A percentile compares a stretch with the other conserved stretches of the same genome.
Evolutionary conservation across 2,329 filamentous ascomycete genomes (phyloP).

Genomic region (Dactylellina parvicollis): DNA sequence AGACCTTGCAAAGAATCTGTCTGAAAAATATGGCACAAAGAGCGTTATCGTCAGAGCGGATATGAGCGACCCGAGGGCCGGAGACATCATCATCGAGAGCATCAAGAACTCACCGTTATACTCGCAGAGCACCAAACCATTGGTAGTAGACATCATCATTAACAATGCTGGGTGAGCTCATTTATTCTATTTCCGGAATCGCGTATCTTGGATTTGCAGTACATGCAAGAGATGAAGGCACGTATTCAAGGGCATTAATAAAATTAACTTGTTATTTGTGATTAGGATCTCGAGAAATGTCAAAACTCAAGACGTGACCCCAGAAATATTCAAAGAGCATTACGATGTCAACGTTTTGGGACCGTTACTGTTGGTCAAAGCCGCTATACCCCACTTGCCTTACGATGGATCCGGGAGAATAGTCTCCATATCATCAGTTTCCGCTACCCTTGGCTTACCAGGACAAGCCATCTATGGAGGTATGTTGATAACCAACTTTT

Average conservation of each 20-base stretch:
- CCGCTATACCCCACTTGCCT: constrained; percentile 75
- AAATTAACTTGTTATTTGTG: too few relatives aligned
- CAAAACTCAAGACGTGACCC: constrained; percentile 70
- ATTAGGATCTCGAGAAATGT: constrained; percentile 70
- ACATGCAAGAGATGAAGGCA: too few relatives aligned
- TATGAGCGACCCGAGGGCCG: constrained; percentile 64
- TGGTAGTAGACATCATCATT: constrained; percentile 82
- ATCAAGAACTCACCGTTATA: constrained; percentile 65
- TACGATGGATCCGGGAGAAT: constrained; percentile 73
- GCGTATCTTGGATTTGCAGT: too few relatives aligned
- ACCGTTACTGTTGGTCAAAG: constrained; percentile 80
- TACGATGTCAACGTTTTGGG: constrained; percentile 85
- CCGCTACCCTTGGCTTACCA: constrained; percentile 66
- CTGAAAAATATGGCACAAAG: constrained; percentile 68
- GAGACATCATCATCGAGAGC: constrained; percentile 21
- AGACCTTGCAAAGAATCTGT: constrained; percentile 69
- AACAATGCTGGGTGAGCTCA: constrained; percentile 77
- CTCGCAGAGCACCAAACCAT: constrained; percentile 61
- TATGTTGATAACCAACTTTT: background rate
- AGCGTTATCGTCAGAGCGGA: constrained; percentile 76
- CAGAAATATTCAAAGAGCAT: constrained; percentile 74
- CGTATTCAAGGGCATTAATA: too few relatives aligned
- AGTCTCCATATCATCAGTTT: constrained; percentile 71
- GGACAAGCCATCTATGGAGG: constrained; percentile 47
- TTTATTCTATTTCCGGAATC: background rate